Evolutionary conservation across 176 grass and related monocot genomes (phyloP).

Genomic region (Oryza longistaminata): DNA sequence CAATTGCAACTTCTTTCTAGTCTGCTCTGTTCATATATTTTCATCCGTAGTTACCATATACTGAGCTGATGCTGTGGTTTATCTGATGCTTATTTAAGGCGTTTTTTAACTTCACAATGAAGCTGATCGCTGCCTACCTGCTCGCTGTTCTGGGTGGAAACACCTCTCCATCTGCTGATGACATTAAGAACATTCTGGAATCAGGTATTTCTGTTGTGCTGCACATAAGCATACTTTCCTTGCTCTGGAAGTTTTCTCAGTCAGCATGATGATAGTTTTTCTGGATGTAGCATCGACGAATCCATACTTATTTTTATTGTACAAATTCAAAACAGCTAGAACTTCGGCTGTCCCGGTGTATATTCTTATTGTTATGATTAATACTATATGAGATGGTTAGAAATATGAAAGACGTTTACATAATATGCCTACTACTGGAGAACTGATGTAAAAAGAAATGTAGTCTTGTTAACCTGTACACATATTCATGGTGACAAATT

Average conservation of each 20-base stretch:
- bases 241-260: background rate
- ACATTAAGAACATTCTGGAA: slow-evolving; percentile 69
- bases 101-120: slow-evolving; percentile 46
- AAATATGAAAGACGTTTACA: background rate
- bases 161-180: slow-evolving; percentile 51
- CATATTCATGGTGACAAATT: background rate
- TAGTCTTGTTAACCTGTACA: background rate
- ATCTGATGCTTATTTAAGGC: background rate
- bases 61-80: background rate
- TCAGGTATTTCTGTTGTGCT: slow-evolving; percentile 60
- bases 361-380: background rate
- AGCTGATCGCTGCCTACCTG: slow-evolving; percentile 72
- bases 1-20: background rate
- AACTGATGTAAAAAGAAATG: background rate
- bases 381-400: background rate
- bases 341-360: background rate
- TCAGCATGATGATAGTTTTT: background rate
- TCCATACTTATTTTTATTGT: background rate
- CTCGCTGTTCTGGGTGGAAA: slow-evolving; percentile 63
- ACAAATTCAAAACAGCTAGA: background rate
- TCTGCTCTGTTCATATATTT: background rate
- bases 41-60: background rate
- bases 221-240: background rate
- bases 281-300: background rate
- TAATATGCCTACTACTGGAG: background rate